Base-by-base conservation (phyloP, 2,329 filamentous ascomycete species). In the Elsinoe fawcettii region DNA sequence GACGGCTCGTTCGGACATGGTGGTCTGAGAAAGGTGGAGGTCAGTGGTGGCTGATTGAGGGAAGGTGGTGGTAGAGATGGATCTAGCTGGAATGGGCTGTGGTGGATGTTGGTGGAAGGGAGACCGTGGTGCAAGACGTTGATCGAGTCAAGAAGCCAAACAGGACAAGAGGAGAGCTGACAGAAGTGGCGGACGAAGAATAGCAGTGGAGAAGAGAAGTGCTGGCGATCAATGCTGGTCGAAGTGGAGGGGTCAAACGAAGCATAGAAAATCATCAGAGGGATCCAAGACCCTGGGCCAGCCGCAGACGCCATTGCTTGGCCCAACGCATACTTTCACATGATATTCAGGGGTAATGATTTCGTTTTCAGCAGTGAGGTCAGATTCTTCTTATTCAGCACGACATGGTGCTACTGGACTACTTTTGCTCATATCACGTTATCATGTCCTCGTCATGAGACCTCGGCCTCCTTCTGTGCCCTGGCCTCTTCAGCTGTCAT, bases 1-100 rank as follows among this genome's bases (percentile, higher is more conserved):
- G 56, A 96, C 90, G 58, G 90, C 89, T 65, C 78, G 78, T 51
- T 74, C 76, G 23, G 75, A 68, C 49, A 53, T 53, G 32, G 11
- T 53, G 41, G 18, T 46, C 9, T 47, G n/a, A 18, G 44, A 5
- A 16, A 16, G 5, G 11, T 3, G 36, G 30, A 16, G 39, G 51
- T 63, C 25, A 63, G 58, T 43, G 30, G 46, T 27, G 27, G 27
- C 23, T 27, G 12, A 16, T 37, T n/a, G 34, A 37, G 20, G 16
- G 54, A 11, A 49, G 55, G 41, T 9, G n/a, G n/a, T n/a, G n/a
- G n/a, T n/a, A n/a, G n/a, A n/a, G n/a, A n/a, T n/a, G n/a, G n/a
- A n/a, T n/a, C n/a, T n/a, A n/a, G n/a, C n/a, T n/a, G n/a, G n/a
- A n/a, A n/a, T n/a, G n/a, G n/a, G n/a, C n/a, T n/a, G n/a, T n/a